Evolutionary conservation across 352 stramenopile genomes (phyloP).

Genomic region (Phytophthora cryptogea): DNA sequence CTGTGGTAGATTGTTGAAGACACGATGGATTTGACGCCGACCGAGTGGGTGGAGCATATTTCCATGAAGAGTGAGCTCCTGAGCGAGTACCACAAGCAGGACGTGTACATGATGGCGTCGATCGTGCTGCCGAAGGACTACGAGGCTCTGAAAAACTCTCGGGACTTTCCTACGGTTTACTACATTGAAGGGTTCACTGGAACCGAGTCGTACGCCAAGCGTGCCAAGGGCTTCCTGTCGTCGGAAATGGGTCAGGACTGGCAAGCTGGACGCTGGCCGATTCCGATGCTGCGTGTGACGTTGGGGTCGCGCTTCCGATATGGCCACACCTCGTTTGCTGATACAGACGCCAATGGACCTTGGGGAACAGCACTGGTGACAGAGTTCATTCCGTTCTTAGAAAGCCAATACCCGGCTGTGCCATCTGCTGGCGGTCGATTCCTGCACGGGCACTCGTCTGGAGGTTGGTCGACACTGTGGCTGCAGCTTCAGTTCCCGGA

Average conservation of each 20-base stretch:
- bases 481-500: slow-evolving; percentile 74
- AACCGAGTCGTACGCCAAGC: slow-evolving; percentile 62
- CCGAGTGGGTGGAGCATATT: slow-evolving; percentile 67
- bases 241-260: slow-evolving; percentile 69
- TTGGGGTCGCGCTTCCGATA: slow-evolving; percentile 77
- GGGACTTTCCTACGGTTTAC: slow-evolving; percentile 66
- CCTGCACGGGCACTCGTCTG: slow-evolving; percentile 76
- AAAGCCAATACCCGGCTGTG: slow-evolving; percentile 53
- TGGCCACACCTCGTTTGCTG: slow-evolving; percentile 77
- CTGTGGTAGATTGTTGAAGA: slow-evolving; percentile 34
- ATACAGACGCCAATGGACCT: slow-evolving; percentile 64
- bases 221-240: slow-evolving; percentile 61
- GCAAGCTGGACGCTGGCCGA: slow-evolving; percentile 57
- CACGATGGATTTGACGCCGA: slow-evolving; percentile 51
- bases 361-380: slow-evolving; percentile 70
- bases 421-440: slow-evolving; percentile 45
- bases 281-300: slow-evolving; percentile 72
- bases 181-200: slow-evolving; percentile 83
- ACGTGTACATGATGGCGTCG: slow-evolving; percentile 72
- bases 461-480: slow-evolving; percentile 74
- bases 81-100: slow-evolving; percentile 66
- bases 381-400: slow-evolving; percentile 72
- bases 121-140: slow-evolving; percentile 70
- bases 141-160: slow-evolving; percentile 25
- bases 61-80: slow-evolving; percentile 72